Evolutionary conservation across 352 stramenopile genomes (phyloP).

Genomic region (Pythium volutum): DNA sequence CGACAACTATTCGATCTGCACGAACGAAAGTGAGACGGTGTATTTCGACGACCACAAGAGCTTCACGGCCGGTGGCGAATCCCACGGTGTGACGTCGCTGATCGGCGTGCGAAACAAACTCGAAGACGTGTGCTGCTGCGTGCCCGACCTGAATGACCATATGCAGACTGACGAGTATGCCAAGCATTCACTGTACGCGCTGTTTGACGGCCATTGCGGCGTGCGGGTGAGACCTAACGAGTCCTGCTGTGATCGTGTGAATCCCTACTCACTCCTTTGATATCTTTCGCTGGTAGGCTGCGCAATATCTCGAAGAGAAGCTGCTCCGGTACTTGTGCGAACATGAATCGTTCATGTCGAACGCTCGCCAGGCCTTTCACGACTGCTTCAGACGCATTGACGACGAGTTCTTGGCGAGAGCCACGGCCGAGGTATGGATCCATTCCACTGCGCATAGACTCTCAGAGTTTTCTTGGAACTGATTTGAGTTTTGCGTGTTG

Average conservation of each 20-base stretch:
- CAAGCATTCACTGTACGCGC: slow-evolving; percentile 70
- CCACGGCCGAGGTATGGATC: slow-evolving; percentile 46
- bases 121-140: slow-evolving; percentile 82
- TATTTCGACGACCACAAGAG: slow-evolving; percentile 62
- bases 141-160: slow-evolving; percentile 64
- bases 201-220: slow-evolving; percentile 85
- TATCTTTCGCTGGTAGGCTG: slow-evolving; percentile 39
- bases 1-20: slow-evolving; percentile 31
- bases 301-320: slow-evolving; percentile 70
- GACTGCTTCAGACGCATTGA: slow-evolving; percentile 79
- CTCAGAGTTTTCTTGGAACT: background rate
- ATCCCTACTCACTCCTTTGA: background rate
- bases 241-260: background rate
- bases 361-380: slow-evolving; percentile 61
- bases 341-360: slow-evolving; percentile 60
- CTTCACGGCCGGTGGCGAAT: slow-evolving; percentile 63
- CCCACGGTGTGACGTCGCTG: slow-evolving; percentile 77
- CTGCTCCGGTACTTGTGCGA: slow-evolving; percentile 65
- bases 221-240: slow-evolving; percentile 48
- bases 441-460: background rate
- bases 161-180: slow-evolving; percentile 38
- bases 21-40: slow-evolving; percentile 55
- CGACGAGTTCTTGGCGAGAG: slow-evolving; percentile 67
- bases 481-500: background rate
- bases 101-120: slow-evolving; percentile 71